Conservation (phyloP, 2,329 filamentous ascomycete species). For the Stachybotrys chlorohalonatus region DNA sequence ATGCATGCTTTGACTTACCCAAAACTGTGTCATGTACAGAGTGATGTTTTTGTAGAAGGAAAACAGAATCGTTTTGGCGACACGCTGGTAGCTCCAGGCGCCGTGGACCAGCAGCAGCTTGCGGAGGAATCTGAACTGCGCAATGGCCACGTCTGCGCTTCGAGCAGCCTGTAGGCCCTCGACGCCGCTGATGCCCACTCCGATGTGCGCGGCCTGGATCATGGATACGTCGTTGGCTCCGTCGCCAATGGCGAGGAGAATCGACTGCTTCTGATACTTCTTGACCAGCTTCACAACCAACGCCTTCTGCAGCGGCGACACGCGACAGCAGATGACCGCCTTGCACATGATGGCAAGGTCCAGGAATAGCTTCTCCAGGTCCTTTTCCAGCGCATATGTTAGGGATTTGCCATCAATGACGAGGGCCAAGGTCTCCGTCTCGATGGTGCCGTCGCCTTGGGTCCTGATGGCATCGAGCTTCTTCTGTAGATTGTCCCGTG, state of each 20-base stretch:
- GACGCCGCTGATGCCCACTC: conserved; percentile 92
- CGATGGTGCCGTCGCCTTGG: conserved; percentile 66
- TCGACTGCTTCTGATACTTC: conserved; percentile 76
- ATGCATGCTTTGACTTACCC: conserved; percentile 49
- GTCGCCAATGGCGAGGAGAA: conserved; percentile 91
- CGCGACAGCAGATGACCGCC: conserved; percentile 96
- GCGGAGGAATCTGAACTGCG: conserved; percentile 87
- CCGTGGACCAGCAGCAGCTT: conserved; percentile 94
- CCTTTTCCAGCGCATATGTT: conserved; percentile 85
- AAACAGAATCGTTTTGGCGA: conserved; percentile 94
- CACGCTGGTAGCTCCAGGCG: conserved; percentile 93
- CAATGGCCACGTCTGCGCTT: conserved; percentile 92
- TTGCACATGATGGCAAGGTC: conserved; percentile 94
- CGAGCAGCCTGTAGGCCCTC: conserved; percentile 95
- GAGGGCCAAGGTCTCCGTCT: conserved; percentile 79
- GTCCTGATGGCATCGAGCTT: conserved; percentile 85
- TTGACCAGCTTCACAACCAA: conserved; percentile 98
- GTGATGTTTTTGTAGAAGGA: conserved; percentile 99
- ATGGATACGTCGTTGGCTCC: conserved; percentile 99
- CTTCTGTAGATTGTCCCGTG: conserved; percentile 82
- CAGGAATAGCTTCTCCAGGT: conserved; percentile 86
- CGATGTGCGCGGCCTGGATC: conserved; percentile 98
- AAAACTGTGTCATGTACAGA: conserved; percentile 98
- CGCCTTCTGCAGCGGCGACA: conserved; percentile 93
- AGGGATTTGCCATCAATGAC: conserved; percentile 95